Base-by-base conservation (phyloP, 495 filamentous ascomycete genomes). In the Podospora bellae-mahoneyi region DNA sequence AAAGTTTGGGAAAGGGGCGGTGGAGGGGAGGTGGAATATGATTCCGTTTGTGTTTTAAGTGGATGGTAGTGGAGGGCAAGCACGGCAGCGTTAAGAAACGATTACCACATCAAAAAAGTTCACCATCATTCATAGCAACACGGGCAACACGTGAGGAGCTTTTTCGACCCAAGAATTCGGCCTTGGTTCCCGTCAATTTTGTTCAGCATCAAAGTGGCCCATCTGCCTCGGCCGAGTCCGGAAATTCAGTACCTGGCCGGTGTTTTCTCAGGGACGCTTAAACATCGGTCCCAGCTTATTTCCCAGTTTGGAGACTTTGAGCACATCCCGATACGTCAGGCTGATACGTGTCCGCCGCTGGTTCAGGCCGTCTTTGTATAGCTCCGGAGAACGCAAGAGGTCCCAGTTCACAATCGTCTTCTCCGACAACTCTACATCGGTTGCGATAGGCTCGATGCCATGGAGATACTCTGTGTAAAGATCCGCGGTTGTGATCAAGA, bases 311-410 rank as follows among this genome's bases (percentile, higher is more conserved):
- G 89, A 89, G 59, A 97, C 93, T 76, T 91, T 94, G 66, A 92
- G 80, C 57, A 98, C 96, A 80, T 98, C 95, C 64, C 96, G 86
- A 83, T 92, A 98, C 9, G 95, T 99, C 70, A 98, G 81, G 77
- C 94, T 97, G 28, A 88, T 87, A 74, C 95, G 86, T 3, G 86
- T 91, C 70, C 80, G 77, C 63, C 95, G 85, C 71, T 84, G 72
- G 70, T 85, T 88, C 60, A 76, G 78, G 2, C 92, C 93, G 26
- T 76, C 75, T 44, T 72, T 69, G 74, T 89, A 92, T n/a, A 57
- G 66, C 16, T 83, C 79, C 19, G 80, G 79, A 39, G 91, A 84
- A 18, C 90, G 85, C 58, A 99, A 79, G 26, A 96, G 79, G 39
- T 79, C 74, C 96, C 96, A 99, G 76, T 98, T 99, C 28, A 87